Evolutionary conservation across 768 basidiomycete genomes (phyloP), one percentile per base, ranked within the genome.

Genomic region (Xanthoconium purpureum): DNA sequence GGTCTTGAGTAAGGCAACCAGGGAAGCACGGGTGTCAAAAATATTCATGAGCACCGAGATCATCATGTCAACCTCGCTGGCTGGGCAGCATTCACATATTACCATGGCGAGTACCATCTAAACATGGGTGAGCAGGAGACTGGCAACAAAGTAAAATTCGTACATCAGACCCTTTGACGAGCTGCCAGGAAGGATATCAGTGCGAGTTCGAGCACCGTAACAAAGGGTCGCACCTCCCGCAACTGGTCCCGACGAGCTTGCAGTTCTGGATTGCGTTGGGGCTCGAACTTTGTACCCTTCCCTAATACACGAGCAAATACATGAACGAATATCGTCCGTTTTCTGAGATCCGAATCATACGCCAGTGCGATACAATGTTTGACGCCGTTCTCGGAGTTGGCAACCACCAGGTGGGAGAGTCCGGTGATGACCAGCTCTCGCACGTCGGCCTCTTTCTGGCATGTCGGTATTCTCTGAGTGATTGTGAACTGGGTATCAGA

Each of bases 311-410:
- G 80, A 38, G 89, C 84, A 67, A 95, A 91, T 8, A 94, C 86
- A 63, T 89, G 85, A 14, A 91, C 84, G 65, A 94, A 97, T 28
- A 94, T 91, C 11, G 82, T 78, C 14, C 91, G 82, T 63, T 88
- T 85, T 38, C 80, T 73, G 28, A 79, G 74, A 64, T 94, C 88
- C 20, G 76, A 69, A 63, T 91, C 87, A 62, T 91, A 93, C 1
- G 89, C 90, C 56, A 90, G 76, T 6, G 84, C 75, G 20, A 95
- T 81, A 63, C 89, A 93, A 68, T 95, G 91, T 69, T 93, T 94
- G 66, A 95, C 84, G 6, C 91, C 94, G 62, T 84, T 87, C 65
- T 94, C 91, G 15, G 89, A 85, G 66, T 96, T 96, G 13, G 91
- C 83, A 35, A 80, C 82, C 53, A 96, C 85, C 7, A 96, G 77